These are phyloP conservation scores for Ettlia oleoabundans DNA, from an alignment of 139 green algal genomes.

Conservation along the genomic window DNA sequence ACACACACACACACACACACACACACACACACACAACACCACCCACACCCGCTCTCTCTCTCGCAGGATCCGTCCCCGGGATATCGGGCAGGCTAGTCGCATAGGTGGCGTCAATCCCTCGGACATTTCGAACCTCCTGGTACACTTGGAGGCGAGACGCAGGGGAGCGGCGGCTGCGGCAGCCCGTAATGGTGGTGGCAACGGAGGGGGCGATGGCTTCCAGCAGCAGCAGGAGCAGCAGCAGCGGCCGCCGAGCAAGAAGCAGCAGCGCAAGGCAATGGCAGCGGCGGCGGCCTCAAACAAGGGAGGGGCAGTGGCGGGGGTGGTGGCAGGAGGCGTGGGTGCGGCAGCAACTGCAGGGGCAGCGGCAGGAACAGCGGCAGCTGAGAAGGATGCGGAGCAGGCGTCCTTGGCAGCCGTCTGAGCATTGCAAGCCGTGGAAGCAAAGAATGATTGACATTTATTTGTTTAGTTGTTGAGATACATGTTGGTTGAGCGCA, in stretches of 20 bases:
- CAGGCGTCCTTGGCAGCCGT: too few relatives aligned
- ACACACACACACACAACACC: too few relatives aligned
- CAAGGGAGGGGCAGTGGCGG: not conserved
- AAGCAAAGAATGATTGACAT: too few relatives aligned
- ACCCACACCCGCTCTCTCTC: too few relatives aligned
- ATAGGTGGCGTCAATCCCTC: slow-evolving; percentile 95
- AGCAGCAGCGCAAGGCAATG: slow-evolving; percentile 33
- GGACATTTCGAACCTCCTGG: slow-evolving; percentile 91
- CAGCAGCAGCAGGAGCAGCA: not conserved
- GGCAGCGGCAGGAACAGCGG: not conserved
- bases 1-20: too few relatives aligned
- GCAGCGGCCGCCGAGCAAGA: slow-evolving; percentile 10
- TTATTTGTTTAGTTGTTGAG: too few relatives aligned
- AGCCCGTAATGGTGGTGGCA: not conserved
- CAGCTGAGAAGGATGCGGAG: not conserved
- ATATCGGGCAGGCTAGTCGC: slow-evolving; percentile 89
- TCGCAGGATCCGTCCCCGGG: slow-evolving; percentile 65
- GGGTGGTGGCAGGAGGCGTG: not conserved
- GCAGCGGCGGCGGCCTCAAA: slow-evolving; percentile 5
- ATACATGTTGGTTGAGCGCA: too few relatives aligned
- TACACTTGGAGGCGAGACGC: slow-evolving; percentile 83
- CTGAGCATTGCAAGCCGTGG: too few relatives aligned
- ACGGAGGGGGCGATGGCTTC: not conserved
- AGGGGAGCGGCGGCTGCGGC: not conserved
- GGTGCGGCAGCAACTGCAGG: too few relatives aligned